Conservation (phyloP, 768 basidiomycete genomes). For the Gloeophyllum trabeum region DNA sequence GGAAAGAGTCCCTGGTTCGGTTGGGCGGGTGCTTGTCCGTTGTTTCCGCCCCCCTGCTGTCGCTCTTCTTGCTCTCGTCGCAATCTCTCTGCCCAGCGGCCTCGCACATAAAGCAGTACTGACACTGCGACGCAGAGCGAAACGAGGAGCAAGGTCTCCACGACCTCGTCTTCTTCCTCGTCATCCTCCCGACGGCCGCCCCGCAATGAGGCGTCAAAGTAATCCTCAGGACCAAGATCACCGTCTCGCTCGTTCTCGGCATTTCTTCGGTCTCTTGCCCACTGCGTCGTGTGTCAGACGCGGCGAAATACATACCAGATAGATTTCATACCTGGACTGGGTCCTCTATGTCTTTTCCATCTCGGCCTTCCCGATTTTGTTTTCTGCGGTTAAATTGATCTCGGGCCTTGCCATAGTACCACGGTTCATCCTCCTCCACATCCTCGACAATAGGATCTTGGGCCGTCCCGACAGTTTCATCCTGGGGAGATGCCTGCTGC, state of each 20-base stretch:
- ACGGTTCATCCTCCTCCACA: constrained; percentile 41
- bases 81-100: constrained; percentile 64
- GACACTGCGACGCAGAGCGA: constrained; percentile 64
- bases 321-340: constrained; percentile 49
- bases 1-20: constrained; percentile 44
- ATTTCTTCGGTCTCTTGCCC: constrained; percentile 66
- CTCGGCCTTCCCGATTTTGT: constrained; percentile 19
- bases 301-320: neutral
- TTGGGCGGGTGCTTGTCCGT: constrained; percentile 12
- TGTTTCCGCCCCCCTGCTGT: constrained; percentile 22
- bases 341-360: constrained; percentile 48
- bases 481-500: too few relatives aligned
- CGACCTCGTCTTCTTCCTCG: constrained; percentile 57
- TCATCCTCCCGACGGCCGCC: constrained; percentile 45
- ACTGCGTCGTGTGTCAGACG: constrained; percentile 27
- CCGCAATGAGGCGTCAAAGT: constrained; percentile 59
- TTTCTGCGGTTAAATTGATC: constrained; percentile 58
- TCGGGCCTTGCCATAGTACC: constrained; percentile 77
- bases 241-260: constrained; percentile 63
- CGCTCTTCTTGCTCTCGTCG: constrained; percentile 43
- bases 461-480: too few relatives aligned
- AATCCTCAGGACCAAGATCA: constrained; percentile 76
- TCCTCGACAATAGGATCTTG: constrained; percentile 16
- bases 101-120: constrained; percentile 66
- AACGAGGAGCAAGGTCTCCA: constrained; percentile 73